Conservation (phyloP, 805 yeast species). For the Cyberlindnera japonica region DNA sequence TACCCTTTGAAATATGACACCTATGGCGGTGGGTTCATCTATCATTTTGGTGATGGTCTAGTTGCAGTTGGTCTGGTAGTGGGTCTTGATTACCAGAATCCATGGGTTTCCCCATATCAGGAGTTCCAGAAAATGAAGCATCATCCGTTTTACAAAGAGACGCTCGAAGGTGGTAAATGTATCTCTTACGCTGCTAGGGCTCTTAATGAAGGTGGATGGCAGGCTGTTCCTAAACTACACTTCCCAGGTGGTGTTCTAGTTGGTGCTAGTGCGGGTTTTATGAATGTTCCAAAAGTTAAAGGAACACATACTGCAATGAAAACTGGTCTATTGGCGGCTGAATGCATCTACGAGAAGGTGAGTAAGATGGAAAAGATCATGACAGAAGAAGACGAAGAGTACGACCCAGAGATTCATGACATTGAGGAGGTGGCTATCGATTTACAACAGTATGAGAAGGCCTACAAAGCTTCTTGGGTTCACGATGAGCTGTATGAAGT, state of each 20-base stretch:
- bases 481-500: slow-evolving; percentile 77
- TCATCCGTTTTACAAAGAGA: slow-evolving; percentile 77
- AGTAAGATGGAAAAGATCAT: slow-evolving; percentile 39
- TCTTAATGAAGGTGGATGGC: slow-evolving; percentile 94
- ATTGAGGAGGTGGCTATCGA: slow-evolving; percentile 41
- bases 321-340: slow-evolving; percentile 94
- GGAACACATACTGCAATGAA: slow-evolving; percentile 98
- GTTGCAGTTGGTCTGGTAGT: slow-evolving; percentile 93
- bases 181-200: slow-evolving; percentile 95
- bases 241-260: slow-evolving; percentile 97
- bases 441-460: slow-evolving; percentile 56
- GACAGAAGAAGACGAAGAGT: slow-evolving; percentile 40
- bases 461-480: slow-evolving; percentile 78
- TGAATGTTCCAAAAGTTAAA: slow-evolving; percentile 96
- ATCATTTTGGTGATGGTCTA: slow-evolving; percentile 91
- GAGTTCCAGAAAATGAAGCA: slow-evolving; percentile 94
- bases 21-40: slow-evolving; percentile 97
- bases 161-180: slow-evolving; percentile 86
- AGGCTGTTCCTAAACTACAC: slow-evolving; percentile 82
- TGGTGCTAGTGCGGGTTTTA: slow-evolving; percentile 95
- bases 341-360: slow-evolving; percentile 58
- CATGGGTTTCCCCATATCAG: slow-evolving; percentile 91
- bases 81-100: slow-evolving; percentile 92
- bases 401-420: slow-evolving; percentile 39
- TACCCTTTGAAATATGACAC: slow-evolving; percentile 70